Evolutionary conservation across 139 green algal genomes (phyloP).

Genomic region (Asterochloris erici): DNA sequence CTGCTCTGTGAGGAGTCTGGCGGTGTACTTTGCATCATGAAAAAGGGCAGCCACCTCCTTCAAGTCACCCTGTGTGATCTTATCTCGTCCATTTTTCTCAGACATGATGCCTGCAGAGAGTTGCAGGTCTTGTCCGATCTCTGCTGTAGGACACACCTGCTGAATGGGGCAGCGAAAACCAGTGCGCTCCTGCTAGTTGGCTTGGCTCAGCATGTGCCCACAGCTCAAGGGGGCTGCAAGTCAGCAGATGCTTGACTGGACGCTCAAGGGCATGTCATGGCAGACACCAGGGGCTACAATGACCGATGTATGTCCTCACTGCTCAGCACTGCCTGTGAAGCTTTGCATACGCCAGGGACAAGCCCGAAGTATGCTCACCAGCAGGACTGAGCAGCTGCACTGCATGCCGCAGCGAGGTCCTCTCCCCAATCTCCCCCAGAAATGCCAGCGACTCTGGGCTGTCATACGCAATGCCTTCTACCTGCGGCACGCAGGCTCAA

Average conservation of each 20-base stretch:
- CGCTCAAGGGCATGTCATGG: too few relatives aligned
- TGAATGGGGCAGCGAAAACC: too few relatives aligned
- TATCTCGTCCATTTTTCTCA: conserved; percentile 52
- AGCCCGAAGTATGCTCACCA: conserved; percentile 54
- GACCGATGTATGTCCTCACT: too few relatives aligned
- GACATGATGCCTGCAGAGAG: conserved; percentile 18
- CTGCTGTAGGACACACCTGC: too few relatives aligned
- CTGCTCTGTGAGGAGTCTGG: conserved; percentile 86
- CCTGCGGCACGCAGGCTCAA: conserved; percentile 31
- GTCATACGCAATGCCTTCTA: conserved; percentile 91
- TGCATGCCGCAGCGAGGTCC: conserved; percentile 74
- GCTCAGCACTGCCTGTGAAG: conserved; percentile 3
- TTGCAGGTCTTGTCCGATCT: too few relatives aligned
- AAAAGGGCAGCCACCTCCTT: conserved; percentile 84
- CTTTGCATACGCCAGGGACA: conserved; percentile 57
- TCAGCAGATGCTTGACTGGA: too few relatives aligned
- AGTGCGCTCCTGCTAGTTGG: too few relatives aligned
- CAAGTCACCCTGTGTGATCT: conserved; percentile 61
- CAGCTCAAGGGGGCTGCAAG: too few relatives aligned
- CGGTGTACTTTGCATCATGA: conserved; percentile 91
- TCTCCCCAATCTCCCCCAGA: conserved; percentile 85
- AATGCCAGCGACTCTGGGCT: conserved; percentile 76
- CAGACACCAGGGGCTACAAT: too few relatives aligned
- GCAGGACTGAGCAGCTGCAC: conserved; percentile 91
- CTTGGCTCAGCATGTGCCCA: too few relatives aligned